Evolutionary conservation across 2,329 filamentous ascomycete species (phyloP).

Genomic region (Eurotiales sp.): DNA sequence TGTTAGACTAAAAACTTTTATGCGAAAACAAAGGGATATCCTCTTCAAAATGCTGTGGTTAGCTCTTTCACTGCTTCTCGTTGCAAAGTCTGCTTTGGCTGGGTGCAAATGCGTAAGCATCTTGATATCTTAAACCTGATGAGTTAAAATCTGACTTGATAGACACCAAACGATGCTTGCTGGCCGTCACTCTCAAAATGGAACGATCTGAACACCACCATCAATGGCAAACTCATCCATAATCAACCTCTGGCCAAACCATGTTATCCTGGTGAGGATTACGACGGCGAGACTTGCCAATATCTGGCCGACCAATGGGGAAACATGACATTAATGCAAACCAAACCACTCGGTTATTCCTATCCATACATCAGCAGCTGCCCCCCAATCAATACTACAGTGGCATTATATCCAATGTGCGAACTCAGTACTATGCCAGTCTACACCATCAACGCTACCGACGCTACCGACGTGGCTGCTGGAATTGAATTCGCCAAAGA

Average conservation of each 20-base stretch:
- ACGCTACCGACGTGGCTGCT: neutral
- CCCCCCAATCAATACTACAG: constrained; percentile 3
- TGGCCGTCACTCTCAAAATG: constrained; percentile 30
- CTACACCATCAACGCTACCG: constrained; percentile 7
- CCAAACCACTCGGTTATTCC: neutral
- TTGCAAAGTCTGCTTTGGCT: neutral
- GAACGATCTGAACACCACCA: constrained; percentile 28
- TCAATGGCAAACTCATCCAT: constrained; percentile 27
- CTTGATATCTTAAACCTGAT: neutral
- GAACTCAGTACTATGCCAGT: constrained; percentile 1
- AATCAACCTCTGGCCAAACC: constrained; percentile 23
- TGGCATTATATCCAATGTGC: constrained; percentile 5
- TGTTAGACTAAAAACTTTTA: no score
- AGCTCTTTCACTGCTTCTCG: constrained; percentile 2
- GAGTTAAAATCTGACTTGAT: neutral
- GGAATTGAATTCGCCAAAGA: constrained; percentile 8
- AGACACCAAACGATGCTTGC: constrained; percentile 13
- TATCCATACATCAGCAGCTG: neutral
- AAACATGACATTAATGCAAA: neutral
- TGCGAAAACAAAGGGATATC: no score
- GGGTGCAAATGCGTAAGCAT: constrained; percentile 4
- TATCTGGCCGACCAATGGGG: constrained; percentile 1
- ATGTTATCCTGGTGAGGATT: constrained; percentile 19
- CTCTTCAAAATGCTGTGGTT: neutral
- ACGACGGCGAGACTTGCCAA: constrained; percentile 7